Base-by-base conservation (phyloP, 2,329 filamentous ascomycete genomes). In the Didymella keratinophila region DNA sequence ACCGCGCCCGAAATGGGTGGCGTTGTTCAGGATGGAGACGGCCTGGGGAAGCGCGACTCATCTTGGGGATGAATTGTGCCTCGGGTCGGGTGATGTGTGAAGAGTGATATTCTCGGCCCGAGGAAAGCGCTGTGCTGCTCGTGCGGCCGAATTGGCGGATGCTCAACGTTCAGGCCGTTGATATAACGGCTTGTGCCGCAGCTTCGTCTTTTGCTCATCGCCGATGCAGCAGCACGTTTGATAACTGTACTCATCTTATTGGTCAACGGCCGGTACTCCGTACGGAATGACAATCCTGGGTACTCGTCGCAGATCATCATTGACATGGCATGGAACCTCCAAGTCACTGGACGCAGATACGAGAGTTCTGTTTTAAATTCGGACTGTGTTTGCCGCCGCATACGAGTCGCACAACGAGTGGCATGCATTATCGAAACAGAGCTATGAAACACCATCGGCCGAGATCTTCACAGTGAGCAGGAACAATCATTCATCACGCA, bases 1-100 rank as follows among this genome's bases (percentile, higher is more conserved):
- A 36, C 48, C 43, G 49, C 34, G 44, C 44, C 55, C 48, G 49
- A 39, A 51, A 58, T 58, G 23, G 37, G 55, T 58, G 55, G 55
- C 55, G 48, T 18, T 32, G 27, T 37, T 47, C 28, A 52, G 28
- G 30, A 28, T 32, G 28, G 23, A 39, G 23, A 52, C 55, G 55
- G 54, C 48, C 34, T 43, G 47, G 11, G 47, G 48, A 52, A 34
- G 44, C 44, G 49, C 44, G 11, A 43, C 43, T 52, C 43, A 57
- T 57, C 25, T 57, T 44, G 55, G 49, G 47, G 21, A 27, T 32
- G 41, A 18, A 12, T 28, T 12, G 34, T 46, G 27, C 42, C 42
- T 47, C 48, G 54, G 42, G 11, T 45, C 45, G 39, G 52, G 9
- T 30, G 28, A 21, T n/a, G 32, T 36, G 37, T n/a, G 36, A 32